phyloP scores from a whole-genome alignment of 1,284 basidiomycete genomes.

The Moniliella sp. region DNA sequence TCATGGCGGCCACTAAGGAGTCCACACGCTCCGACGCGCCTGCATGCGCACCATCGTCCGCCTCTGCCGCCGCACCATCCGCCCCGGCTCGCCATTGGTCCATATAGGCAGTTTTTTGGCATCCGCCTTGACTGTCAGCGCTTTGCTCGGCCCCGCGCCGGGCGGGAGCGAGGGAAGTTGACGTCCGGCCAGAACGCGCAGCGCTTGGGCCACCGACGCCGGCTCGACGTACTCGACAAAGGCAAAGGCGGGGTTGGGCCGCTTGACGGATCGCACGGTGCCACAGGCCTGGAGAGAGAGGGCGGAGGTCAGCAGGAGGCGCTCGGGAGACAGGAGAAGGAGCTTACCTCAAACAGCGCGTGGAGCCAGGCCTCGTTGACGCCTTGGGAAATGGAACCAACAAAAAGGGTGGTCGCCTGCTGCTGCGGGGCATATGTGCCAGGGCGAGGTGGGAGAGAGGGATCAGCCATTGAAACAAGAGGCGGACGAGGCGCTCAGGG shows the following conservation, averaged over 20 bases:
- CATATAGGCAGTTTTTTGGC: constrained; percentile 80
- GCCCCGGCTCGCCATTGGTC: too few relatives aligned
- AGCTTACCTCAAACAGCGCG: constrained; percentile 51
- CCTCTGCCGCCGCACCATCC: too few relatives aligned
- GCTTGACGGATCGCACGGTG: constrained; percentile 61
- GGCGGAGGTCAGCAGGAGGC: background rate
- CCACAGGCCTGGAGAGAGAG: constrained; percentile 49
- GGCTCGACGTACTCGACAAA: constrained; percentile 80
- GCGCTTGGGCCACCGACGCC: constrained; percentile 59
- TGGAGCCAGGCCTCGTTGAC: constrained; percentile 58
- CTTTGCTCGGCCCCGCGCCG: constrained; percentile 40
- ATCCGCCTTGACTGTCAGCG: constrained; percentile 56
- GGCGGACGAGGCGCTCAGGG: too few relatives aligned
- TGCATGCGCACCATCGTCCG: too few relatives aligned
- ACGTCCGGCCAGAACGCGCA: constrained; percentile 56
- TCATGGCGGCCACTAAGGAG: too few relatives aligned
- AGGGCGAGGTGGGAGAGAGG: too few relatives aligned
- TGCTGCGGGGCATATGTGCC: too few relatives aligned
- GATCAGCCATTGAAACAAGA: background rate
- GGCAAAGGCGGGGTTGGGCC: constrained; percentile 76
- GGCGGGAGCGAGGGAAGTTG: constrained; percentile 42
- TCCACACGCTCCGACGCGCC: too few relatives aligned
- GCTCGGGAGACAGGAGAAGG: background rate
- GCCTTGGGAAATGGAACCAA: constrained; percentile 82
- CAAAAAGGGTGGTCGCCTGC: constrained; percentile 49